Conservation (phyloP, 1,139 yeast species). For the Tardiomyces depauwii region DNA sequence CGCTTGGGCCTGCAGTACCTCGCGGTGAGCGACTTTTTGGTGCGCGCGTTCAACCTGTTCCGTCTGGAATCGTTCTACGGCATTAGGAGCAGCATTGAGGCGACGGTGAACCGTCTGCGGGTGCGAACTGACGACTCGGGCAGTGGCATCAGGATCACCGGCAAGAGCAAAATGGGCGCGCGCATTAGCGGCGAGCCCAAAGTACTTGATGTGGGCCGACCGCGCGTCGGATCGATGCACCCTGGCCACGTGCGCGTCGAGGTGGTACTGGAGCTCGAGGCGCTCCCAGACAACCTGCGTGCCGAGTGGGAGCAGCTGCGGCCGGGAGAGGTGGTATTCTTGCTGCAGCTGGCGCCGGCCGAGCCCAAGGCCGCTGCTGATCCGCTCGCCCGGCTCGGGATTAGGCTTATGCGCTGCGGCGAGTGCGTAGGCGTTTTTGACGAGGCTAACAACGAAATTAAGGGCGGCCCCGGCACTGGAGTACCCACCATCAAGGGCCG, state of each 20-base stretch:
- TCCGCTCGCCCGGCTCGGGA: slow-evolving; percentile 10
- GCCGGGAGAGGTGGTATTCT: slow-evolving; percentile 22
- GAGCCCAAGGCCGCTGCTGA: slow-evolving; percentile 5
- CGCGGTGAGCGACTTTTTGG: slow-evolving; percentile 26
- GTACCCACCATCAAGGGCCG: slow-evolving; percentile 4
- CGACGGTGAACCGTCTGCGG: slow-evolving; percentile 16
- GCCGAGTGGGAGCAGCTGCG: slow-evolving; percentile 25
- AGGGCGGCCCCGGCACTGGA: slow-evolving; percentile 11
- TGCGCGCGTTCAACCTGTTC: slow-evolving; percentile 17
- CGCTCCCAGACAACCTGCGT: slow-evolving; percentile 7
- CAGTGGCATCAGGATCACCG: neutral
- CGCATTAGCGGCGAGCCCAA: neutral
- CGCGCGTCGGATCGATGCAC: slow-evolving; percentile 11
- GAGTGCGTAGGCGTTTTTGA: slow-evolving; percentile 4
- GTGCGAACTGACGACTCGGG: neutral
- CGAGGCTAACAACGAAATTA: slow-evolving; percentile 5
- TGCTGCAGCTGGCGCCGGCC: slow-evolving; percentile 16
- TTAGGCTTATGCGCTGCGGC: slow-evolving; percentile 7
- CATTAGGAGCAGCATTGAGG: slow-evolving; percentile 19
- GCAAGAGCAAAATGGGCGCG: neutral
- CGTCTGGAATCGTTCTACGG: slow-evolving; percentile 15
- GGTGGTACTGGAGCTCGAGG: slow-evolving; percentile 17
- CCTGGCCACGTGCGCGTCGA: slow-evolving; percentile 17
- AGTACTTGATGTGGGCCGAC: neutral
- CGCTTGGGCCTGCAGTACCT: slow-evolving; percentile 23